phyloP scores from a whole-genome alignment of 2,329 filamentous ascomycete species.

The Botrytis paeoniae region DNA sequence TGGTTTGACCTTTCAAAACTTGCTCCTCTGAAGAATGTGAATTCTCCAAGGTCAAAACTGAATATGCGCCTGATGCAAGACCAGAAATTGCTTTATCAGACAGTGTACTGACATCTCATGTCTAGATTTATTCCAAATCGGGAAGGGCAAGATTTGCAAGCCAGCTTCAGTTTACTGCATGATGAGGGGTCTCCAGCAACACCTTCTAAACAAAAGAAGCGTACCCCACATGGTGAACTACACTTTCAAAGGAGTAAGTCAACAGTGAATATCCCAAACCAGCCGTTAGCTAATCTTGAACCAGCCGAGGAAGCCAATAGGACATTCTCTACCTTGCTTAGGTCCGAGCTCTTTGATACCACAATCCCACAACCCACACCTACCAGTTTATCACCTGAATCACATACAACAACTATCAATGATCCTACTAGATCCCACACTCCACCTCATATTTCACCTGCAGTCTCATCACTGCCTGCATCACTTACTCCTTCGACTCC shows the following conservation, averaged over 20 bases:
- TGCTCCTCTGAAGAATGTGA: not conserved
- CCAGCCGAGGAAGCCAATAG: constrained; percentile 91
- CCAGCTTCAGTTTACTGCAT: constrained; percentile 86
- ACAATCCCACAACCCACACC: constrained; percentile 80
- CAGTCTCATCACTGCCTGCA: constrained; percentile 62
- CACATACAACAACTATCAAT: constrained; percentile 54
- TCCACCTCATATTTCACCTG: constrained; percentile 62
- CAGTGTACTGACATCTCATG: constrained; percentile 26
- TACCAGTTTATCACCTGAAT: constrained; percentile 59
- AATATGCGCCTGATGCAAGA: not conserved
- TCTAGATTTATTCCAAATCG: constrained; percentile 92
- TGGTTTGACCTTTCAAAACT: not conserved
- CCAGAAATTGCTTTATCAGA: not conserved
- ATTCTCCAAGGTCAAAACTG: not conserved
- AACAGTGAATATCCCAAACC: not conserved
- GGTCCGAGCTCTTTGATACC: constrained; percentile 88
- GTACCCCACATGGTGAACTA: constrained; percentile 82
- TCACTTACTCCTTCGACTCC: constrained; percentile 89
- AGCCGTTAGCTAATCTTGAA: constrained; percentile 1
- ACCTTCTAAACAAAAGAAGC: constrained; percentile 79
- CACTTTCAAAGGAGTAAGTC: constrained; percentile 87
- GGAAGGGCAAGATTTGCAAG: constrained; percentile 87
- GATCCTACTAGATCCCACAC: constrained; percentile 75
- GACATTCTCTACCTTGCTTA: constrained; percentile 83
- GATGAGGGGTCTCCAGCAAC: constrained; percentile 93